phyloP scores from a whole-genome alignment of 169 alveolate species.

The Perkinsus marinus region DNA sequence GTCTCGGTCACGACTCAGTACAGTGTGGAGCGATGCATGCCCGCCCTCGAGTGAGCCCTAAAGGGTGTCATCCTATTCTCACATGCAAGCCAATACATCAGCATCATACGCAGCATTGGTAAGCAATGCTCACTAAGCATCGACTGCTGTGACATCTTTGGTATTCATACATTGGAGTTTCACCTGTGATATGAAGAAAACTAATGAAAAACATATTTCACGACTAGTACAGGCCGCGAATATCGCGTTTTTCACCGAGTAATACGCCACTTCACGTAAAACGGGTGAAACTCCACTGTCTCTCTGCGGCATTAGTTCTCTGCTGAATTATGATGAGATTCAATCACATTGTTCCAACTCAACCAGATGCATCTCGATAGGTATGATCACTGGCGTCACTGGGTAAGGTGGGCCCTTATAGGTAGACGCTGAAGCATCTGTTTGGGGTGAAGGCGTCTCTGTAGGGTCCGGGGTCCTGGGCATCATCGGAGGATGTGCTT shows the following conservation, averaged over 20 bases:
- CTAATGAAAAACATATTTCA: no score
- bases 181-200: no score
- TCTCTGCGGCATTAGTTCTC: no score
- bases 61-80: background rate
- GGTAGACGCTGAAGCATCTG: no score
- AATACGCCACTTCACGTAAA: no score
- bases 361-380: background rate
- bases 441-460: no score
- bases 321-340: no score
- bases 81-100: background rate
- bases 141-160: background rate
- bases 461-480: background rate
- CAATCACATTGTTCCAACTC: no score
- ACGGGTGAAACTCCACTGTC: no score
- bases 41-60: background rate
- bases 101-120: background rate
- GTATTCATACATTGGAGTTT: no score
- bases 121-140: background rate
- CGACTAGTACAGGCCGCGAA: no score
- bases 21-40: background rate
- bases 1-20: background rate
- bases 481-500: background rate
- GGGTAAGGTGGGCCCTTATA: background rate
- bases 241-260: no score
- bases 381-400: background rate